Conservation (phyloP, 148 eudicot species). For the Rhododendron simsii region DNA sequence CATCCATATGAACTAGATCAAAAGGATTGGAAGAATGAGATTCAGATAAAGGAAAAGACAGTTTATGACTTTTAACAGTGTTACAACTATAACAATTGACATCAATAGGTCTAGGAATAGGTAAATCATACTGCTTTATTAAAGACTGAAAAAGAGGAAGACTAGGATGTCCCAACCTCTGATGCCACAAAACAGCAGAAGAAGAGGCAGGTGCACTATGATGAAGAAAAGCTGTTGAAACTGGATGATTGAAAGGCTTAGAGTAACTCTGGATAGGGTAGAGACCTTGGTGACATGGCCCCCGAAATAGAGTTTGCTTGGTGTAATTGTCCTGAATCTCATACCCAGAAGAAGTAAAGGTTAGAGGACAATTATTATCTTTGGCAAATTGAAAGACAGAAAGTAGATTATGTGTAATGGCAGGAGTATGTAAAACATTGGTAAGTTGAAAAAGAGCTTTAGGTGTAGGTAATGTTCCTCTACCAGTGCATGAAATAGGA, state of each 20-base stretch:
- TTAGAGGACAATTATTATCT: not conserved
- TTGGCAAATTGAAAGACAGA: not conserved
- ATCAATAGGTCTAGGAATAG: not conserved
- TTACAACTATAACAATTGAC: not conserved
- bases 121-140: not conserved
- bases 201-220: too few relatives aligned
- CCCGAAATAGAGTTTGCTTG: not conserved
- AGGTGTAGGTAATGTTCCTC: not conserved
- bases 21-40: not conserved
- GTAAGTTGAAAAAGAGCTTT: too few relatives aligned
- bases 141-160: not conserved
- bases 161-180: not conserved
- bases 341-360: not conserved
- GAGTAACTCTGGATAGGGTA: not conserved
- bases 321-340: not conserved
- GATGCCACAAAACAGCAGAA: not conserved
- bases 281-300: not conserved
- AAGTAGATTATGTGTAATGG: not conserved
- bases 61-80: not conserved
- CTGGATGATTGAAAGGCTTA: too few relatives aligned
- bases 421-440: not conserved
- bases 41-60: not conserved
- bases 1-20: not conserved
- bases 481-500: not conserved
- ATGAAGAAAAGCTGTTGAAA: too few relatives aligned